These are phyloP conservation scores for Hypsizygus marmoreus DNA, from an alignment of 768 basidiomycete species.

Conservation along the genomic window DNA sequence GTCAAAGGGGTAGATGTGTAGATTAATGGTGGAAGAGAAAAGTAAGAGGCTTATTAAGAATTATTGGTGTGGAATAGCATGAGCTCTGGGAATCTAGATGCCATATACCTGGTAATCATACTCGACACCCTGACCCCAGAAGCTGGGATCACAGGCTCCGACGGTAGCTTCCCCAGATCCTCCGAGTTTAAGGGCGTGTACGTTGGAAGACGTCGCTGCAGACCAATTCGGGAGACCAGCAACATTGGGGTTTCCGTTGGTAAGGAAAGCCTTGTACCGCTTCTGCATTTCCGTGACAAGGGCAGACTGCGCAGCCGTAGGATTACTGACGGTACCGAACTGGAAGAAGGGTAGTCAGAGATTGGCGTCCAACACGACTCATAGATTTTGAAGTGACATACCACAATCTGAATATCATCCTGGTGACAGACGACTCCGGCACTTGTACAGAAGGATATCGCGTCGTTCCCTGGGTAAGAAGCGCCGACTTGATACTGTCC, in stretches of 20 bases:
- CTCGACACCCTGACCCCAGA: slow-evolving; percentile 65
- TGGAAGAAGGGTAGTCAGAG: slow-evolving; percentile 16
- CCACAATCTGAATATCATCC: slow-evolving; percentile 81
- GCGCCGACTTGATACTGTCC: slow-evolving; percentile 67
- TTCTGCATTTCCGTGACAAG: slow-evolving; percentile 68
- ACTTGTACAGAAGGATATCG: slow-evolving; percentile 54
- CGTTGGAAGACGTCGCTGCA: slow-evolving; percentile 48
- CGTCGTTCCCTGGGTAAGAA: slow-evolving; percentile 69
- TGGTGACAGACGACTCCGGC: slow-evolving; percentile 71
- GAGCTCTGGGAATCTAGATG: slow-evolving; percentile 30
- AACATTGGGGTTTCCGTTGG: slow-evolving; percentile 63
- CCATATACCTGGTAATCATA: slow-evolving; percentile 75
- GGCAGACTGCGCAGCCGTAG: slow-evolving; percentile 55
- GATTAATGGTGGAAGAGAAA: slow-evolving; percentile 11
- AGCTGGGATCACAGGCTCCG: slow-evolving; percentile 63
- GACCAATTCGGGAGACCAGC: slow-evolving; percentile 54
- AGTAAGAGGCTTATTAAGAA: not conserved
- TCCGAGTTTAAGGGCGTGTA: slow-evolving; percentile 64
- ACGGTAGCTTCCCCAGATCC: slow-evolving; percentile 50
- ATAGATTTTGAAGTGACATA: slow-evolving; percentile 38
- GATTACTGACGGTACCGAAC: slow-evolving; percentile 60
- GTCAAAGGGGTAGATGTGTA: not conserved
- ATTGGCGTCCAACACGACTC: slow-evolving; percentile 1
- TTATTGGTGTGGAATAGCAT: not conserved
- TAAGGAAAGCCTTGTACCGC: slow-evolving; percentile 68